These are phyloP conservation scores for Neurospora sp. DNA, from an alignment of 495 filamentous ascomycete species.

Conservation along the genomic window DNA sequence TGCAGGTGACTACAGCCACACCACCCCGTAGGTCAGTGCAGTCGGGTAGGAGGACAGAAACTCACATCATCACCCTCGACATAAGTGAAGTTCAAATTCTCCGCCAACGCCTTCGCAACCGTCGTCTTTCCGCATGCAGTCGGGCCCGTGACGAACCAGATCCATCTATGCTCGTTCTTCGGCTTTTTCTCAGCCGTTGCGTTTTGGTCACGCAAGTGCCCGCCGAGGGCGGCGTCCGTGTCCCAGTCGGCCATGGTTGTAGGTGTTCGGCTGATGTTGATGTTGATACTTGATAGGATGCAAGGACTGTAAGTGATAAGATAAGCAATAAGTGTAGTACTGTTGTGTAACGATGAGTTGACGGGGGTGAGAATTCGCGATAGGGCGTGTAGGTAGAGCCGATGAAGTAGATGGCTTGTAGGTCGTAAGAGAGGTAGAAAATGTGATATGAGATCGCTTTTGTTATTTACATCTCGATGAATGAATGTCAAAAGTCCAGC, in stretches of 20 bases:
- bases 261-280: background rate
- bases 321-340: background rate
- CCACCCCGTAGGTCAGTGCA: background rate
- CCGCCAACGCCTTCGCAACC: conserved; percentile 19
- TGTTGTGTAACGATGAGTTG: background rate
- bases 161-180: conserved; percentile 9
- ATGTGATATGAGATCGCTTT: background rate
- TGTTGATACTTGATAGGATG: background rate
- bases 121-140: conserved; percentile 24
- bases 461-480: background rate
- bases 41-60: background rate
- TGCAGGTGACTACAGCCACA: background rate
- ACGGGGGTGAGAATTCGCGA: background rate
- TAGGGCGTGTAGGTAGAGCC: background rate
- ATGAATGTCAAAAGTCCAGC: background rate
- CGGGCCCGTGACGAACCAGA: conserved; percentile 24
- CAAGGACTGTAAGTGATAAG: background rate
- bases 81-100: conserved; percentile 22
- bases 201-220: background rate
- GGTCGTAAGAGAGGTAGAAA: background rate
- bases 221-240: background rate
- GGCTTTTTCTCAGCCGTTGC: background rate
- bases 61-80: conserved; percentile 42
- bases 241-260: background rate
- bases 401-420: background rate